These are phyloP conservation scores for Rutstroemia sp. DNA, from an alignment of 2,329 filamentous ascomycete genomes.

Conservation along the genomic window DNA sequence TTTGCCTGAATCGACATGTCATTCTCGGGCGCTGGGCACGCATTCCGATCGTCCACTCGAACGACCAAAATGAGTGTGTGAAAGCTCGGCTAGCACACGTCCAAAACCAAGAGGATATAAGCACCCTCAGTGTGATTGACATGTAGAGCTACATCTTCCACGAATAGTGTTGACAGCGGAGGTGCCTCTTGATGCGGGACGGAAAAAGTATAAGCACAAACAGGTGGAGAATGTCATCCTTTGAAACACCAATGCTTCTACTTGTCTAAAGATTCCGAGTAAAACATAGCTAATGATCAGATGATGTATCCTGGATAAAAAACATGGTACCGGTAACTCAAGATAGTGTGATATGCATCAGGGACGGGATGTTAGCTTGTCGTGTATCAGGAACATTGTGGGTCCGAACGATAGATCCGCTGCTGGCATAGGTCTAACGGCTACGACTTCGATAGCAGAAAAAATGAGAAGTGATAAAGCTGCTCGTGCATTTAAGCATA, in stretches of 20 bases:
- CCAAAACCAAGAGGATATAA: too few species aligned
- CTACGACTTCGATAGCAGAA: not conserved
- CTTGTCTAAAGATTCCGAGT: not conserved
- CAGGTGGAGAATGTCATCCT: not conserved
- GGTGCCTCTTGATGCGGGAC: too few species aligned
- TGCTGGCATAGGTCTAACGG: not conserved
- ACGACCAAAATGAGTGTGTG: too few species aligned
- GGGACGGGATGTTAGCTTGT: not conserved
- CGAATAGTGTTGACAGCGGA: too few species aligned
- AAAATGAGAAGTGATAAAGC: not conserved
- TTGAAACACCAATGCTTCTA: not conserved
- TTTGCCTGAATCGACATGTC: not conserved
- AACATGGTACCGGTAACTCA: not conserved
- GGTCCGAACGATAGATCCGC: not conserved
- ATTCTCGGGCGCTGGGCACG: not conserved
- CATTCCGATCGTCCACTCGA: not conserved
- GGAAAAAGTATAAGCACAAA: not conserved
- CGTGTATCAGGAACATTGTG: not conserved
- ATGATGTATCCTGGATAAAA: not conserved
- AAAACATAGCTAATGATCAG: conserved; percentile 1
- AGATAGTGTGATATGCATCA: not conserved
- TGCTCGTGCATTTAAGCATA: not conserved
- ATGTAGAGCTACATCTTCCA: too few species aligned
- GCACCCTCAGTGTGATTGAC: too few species aligned
- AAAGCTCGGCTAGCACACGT: too few species aligned